phyloP scores from a whole-genome alignment of 257 asterid genomes.

The Solanum verrucosum region DNA sequence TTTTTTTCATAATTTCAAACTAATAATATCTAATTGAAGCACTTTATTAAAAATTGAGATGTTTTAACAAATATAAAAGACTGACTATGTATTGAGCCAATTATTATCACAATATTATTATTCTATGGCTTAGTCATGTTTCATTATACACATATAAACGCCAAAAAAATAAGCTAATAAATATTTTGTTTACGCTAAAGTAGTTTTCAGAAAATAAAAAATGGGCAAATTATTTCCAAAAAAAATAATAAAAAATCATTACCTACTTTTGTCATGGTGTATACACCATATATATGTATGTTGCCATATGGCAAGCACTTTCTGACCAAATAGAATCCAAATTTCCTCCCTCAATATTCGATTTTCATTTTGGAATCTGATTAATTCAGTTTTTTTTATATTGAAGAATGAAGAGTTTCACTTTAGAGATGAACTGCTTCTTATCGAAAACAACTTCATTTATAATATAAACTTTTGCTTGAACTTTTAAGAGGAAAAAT shows the following conservation, averaged over 20 bases:
- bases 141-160: not conserved
- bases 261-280: not conserved
- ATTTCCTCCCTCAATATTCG: fast-evolving
- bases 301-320: not conserved
- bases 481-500: not conserved
- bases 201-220: not conserved
- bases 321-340: not conserved
- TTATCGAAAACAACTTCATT: not conserved
- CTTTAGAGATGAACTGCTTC: fast-evolving
- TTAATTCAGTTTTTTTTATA: not conserved
- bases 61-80: no score
- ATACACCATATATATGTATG: not conserved
- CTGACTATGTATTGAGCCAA: not conserved
- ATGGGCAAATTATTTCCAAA: not conserved
- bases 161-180: not conserved
- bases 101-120: not conserved
- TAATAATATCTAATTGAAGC: not conserved
- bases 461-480: not conserved
- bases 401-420: not conserved
- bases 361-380: not conserved
- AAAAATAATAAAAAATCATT: not conserved
- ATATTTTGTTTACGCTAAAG: not conserved
- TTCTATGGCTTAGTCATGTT: not conserved
- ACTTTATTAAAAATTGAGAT: no score
- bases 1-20: no score